phyloP scores from a whole-genome alignment of 768 basidiomycete genomes.

The Podaxis sp. region DNA sequence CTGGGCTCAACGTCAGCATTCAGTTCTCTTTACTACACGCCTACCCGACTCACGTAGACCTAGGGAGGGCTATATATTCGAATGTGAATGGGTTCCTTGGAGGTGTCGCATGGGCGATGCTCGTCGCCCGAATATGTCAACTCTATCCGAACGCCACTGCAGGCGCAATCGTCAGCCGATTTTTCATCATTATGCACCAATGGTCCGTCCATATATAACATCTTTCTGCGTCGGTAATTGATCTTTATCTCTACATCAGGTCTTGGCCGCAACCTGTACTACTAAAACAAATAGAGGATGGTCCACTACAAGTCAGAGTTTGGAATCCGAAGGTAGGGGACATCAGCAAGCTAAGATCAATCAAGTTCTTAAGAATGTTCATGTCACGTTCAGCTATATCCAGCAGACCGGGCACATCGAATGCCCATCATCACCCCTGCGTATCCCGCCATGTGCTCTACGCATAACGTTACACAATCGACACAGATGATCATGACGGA shows the following conservation, averaged over 20 bases:
- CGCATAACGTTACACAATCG: constrained; percentile 95
- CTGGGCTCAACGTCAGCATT: constrained; percentile 87
- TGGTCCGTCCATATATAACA: constrained; percentile 54
- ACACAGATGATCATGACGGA: constrained; percentile 96
- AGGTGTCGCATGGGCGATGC: constrained; percentile 98
- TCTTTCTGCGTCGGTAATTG: constrained; percentile 6
- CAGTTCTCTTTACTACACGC: neutral
- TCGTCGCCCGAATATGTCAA: constrained; percentile 99
- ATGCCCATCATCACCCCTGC: constrained; percentile 99
- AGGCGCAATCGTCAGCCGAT: constrained; percentile 93
- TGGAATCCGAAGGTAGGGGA: constrained; percentile 91
- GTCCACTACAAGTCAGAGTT: constrained; percentile 87
- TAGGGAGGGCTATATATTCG: constrained; percentile 95
- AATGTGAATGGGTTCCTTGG: constrained; percentile 98
- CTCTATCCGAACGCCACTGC: constrained; percentile 94
- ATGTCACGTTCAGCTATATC: constrained; percentile 65
- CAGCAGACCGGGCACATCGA: constrained; percentile 88
- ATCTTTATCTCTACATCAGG: constrained; percentile 42
- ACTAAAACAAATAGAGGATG: constrained; percentile 94
- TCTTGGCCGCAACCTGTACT: constrained; percentile 98
- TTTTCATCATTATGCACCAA: constrained; percentile 98
- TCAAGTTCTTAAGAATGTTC: neutral
- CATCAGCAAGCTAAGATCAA: neutral
- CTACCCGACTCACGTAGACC: neutral
- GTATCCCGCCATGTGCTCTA: constrained; percentile 98